phyloP scores from a whole-genome alignment of 2,329 filamentous ascomycete species.

The Boeremia lycopersici region DNA sequence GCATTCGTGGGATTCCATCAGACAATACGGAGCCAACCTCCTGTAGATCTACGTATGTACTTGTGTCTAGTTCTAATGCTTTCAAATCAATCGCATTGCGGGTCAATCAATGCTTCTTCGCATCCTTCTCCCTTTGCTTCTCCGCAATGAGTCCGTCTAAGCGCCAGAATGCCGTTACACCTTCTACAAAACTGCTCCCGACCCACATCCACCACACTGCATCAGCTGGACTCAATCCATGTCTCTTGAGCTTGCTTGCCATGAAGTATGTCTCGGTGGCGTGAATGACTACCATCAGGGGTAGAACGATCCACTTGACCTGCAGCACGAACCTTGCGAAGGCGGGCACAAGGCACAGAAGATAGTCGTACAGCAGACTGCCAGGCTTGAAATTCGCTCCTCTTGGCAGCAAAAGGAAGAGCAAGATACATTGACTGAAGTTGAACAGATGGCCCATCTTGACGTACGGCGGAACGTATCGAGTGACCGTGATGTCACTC shows the following conservation, averaged over 20 bases:
- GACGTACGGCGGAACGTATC: slow-evolving; percentile 58
- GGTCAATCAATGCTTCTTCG: slow-evolving; percentile 39
- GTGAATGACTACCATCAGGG: slow-evolving; percentile 69
- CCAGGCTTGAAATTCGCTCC: slow-evolving; percentile 43
- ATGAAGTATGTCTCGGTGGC: slow-evolving; percentile 63
- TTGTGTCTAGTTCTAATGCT: no score
- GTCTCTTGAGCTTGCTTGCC: slow-evolving; percentile 54
- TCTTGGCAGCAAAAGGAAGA: slow-evolving; percentile 39
- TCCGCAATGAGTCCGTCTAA: slow-evolving; percentile 31
- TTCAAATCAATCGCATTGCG: no score
- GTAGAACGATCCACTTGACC: slow-evolving; percentile 64
- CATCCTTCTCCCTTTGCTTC: slow-evolving; percentile 37
- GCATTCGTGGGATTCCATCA: no score
- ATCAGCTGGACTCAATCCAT: slow-evolving; percentile 58
- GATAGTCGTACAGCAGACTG: slow-evolving; percentile 42
- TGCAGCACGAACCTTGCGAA: slow-evolving; percentile 65
- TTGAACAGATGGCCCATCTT: slow-evolving; percentile 55
- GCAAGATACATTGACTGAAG: slow-evolving; percentile 54
- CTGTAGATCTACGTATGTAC: neutral
- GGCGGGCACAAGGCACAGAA: slow-evolving; percentile 57
- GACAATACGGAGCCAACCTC: no score
- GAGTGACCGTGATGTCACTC: slow-evolving; percentile 61
- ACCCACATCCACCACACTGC: slow-evolving; percentile 61
- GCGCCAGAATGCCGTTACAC: slow-evolving; percentile 55
- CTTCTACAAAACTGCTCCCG: slow-evolving; percentile 59